Evolutionary conservation across 192 early-diverging fungal genomes (phyloP).

Genomic region (Coemansia sp.): DNA sequence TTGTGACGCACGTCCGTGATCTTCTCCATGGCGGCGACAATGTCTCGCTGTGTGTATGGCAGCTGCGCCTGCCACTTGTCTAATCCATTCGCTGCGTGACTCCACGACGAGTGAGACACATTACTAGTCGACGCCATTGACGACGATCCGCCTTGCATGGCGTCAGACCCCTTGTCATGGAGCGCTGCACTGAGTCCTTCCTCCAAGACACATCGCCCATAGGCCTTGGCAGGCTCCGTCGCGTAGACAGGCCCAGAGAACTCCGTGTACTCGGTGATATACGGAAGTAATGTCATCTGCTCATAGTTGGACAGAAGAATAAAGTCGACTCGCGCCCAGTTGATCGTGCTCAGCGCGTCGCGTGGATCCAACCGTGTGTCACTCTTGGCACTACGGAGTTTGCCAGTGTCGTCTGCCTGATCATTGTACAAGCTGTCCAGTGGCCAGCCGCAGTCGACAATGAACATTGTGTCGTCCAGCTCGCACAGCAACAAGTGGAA

Average conservation of each 20-base stretch:
- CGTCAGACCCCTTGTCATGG: not conserved
- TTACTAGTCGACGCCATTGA: conserved; percentile 3
- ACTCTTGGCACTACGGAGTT: conserved; percentile 9
- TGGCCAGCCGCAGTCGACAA: conserved; percentile 57
- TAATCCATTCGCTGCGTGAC: not conserved
- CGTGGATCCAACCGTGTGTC: conserved; percentile 22
- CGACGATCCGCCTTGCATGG: conserved; percentile 6
- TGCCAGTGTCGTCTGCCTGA: conserved; percentile 12
- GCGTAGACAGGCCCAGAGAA: conserved; percentile 79
- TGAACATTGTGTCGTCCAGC: conserved; percentile 56
- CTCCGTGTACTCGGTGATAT: conserved; percentile 77
- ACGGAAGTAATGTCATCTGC: conserved; percentile 78
- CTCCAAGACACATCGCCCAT: conserved; percentile 61
- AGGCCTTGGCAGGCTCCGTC: conserved; percentile 80
- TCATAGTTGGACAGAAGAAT: conserved; percentile 77
- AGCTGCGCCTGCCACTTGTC: conserved; percentile 1
- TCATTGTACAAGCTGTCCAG: conserved; percentile 14
- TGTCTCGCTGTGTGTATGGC: conserved; percentile 51
- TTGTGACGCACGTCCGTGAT: conserved; percentile 53
- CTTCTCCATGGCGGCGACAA: conserved; percentile 52
- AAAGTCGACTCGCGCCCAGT: conserved; percentile 72
- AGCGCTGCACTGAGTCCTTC: conserved; percentile 16
- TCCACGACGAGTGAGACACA: not conserved
- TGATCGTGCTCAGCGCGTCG: conserved; percentile 56
- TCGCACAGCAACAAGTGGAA: conserved; percentile 53